phyloP scores from a whole-genome alignment of 768 basidiomycete genomes.

The Baorangia bicolor region DNA sequence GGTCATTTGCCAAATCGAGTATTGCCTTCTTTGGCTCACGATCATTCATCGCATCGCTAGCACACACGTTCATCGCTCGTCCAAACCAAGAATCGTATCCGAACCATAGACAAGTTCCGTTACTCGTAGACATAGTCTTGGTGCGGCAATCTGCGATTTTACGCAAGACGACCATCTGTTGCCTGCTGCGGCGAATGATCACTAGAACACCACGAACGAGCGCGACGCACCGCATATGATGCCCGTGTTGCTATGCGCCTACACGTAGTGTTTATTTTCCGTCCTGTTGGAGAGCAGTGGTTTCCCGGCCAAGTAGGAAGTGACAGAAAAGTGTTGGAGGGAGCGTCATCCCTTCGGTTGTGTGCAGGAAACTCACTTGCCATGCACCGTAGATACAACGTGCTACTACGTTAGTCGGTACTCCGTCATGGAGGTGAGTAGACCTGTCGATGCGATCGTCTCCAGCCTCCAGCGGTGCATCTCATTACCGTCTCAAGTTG shows the following conservation, averaged over 20 bases:
- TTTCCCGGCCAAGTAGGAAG: not conserved
- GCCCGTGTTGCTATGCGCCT: constrained; percentile 56
- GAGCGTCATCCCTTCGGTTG: not conserved
- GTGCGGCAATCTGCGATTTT: not conserved
- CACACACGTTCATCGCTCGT: not conserved
- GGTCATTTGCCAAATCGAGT: constrained; percentile 11
- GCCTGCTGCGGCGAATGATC: not conserved
- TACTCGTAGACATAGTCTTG: not conserved
- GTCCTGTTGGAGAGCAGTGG: constrained; percentile 54
- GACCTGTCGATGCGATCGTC: too few relatives aligned
- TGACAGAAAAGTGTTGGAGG: too few relatives aligned
- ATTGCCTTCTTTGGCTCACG: not conserved
- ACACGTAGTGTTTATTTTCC: constrained; percentile 48
- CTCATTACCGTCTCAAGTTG: too few relatives aligned
- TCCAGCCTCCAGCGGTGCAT: too few relatives aligned
- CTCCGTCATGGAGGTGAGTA: too few relatives aligned
- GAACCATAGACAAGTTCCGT: not conserved
- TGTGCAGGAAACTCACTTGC: not conserved
- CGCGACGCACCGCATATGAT: constrained; percentile 30
- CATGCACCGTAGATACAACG: too few relatives aligned
- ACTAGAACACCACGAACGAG: not conserved
- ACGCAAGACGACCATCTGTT: not conserved
- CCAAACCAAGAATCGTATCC: not conserved
- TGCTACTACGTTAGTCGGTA: too few relatives aligned
- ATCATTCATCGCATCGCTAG: not conserved